These are phyloP conservation scores for Linnemannia elongata DNA, from an alignment of 192 early-diverging fungal species.

Conservation along the genomic window DNA sequence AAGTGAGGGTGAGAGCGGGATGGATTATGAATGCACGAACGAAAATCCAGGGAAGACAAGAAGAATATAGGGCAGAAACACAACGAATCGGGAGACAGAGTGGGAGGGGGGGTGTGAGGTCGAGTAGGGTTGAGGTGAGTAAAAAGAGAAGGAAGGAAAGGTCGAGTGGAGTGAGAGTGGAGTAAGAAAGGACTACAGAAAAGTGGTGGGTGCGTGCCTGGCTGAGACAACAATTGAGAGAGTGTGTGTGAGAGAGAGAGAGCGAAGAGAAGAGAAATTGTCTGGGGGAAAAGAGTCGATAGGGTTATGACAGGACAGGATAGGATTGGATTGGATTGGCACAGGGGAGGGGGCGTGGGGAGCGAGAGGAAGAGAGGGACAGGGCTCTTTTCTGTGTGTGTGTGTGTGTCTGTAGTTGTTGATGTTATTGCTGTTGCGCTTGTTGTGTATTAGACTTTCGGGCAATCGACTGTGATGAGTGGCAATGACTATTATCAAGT, in stretches of 20 bases:
- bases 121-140: neutral
- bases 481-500: no score
- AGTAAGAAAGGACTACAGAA: neutral
- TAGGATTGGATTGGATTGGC: no score
- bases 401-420: no score
- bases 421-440: no score
- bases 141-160: no score
- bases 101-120: neutral
- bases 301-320: no score
- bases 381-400: no score
- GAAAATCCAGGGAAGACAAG: neutral
- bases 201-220: constrained; percentile 15
- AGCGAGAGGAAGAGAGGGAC: no score
- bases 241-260: no score
- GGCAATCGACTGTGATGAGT: no score
- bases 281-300: neutral
- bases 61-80: neutral
- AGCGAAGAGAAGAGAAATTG: neutral
- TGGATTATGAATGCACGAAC: neutral
- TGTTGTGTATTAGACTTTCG: no score
- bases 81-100: neutral
- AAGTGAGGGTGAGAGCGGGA: neutral
- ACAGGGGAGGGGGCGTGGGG: no score
- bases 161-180: neutral
- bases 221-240: neutral